These are phyloP conservation scores for Dactylellina leptospora DNA, from an alignment of 2,329 filamentous ascomycete genomes.

Conservation along the genomic window DNA sequence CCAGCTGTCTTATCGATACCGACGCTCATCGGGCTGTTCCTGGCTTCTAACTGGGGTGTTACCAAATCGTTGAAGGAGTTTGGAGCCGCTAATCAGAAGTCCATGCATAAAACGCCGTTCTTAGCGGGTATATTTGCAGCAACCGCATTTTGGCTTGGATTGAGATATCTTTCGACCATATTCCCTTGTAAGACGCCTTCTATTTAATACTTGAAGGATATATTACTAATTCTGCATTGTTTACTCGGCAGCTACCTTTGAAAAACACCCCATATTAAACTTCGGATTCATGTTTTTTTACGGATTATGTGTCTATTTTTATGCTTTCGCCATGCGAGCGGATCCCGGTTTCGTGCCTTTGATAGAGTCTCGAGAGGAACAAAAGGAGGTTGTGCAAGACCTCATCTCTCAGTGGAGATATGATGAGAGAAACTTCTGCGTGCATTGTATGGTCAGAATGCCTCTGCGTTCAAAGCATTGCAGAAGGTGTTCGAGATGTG, in stretches of 20 bases:
- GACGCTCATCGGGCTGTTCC: constrained; percentile 71
- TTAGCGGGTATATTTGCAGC: constrained; percentile 91
- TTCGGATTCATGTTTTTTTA: constrained; percentile 74
- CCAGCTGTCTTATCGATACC: constrained; percentile 81
- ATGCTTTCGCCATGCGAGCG: constrained; percentile 81
- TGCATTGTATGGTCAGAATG: constrained; percentile 91
- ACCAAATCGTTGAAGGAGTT: constrained; percentile 77
- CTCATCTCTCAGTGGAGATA: constrained; percentile 86
- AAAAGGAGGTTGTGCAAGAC: constrained; percentile 87
- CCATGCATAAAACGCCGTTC: constrained; percentile 91
- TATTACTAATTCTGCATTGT: neutral
- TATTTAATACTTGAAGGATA: constrained; percentile 16
- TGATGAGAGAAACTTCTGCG: constrained; percentile 92
- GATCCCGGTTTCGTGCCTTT: constrained; percentile 96
- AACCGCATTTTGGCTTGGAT: constrained; percentile 80
- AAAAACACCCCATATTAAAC: constrained; percentile 76
- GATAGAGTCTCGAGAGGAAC: constrained; percentile 84
- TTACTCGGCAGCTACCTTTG: constrained; percentile 73
- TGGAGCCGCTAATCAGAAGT: constrained; percentile 86
- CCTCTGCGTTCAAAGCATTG: constrained; percentile 96
- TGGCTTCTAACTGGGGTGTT: constrained; percentile 78
- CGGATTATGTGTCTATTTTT: constrained; percentile 81
- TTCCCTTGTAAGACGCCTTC: constrained; percentile 70
- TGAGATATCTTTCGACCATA: constrained; percentile 78
- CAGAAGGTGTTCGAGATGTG: constrained; percentile 86